Evolutionary conservation across 805 yeast species (phyloP), one percentile per base, ranked within the genome.

Genomic region (Ogataea naganishii): DNA sequence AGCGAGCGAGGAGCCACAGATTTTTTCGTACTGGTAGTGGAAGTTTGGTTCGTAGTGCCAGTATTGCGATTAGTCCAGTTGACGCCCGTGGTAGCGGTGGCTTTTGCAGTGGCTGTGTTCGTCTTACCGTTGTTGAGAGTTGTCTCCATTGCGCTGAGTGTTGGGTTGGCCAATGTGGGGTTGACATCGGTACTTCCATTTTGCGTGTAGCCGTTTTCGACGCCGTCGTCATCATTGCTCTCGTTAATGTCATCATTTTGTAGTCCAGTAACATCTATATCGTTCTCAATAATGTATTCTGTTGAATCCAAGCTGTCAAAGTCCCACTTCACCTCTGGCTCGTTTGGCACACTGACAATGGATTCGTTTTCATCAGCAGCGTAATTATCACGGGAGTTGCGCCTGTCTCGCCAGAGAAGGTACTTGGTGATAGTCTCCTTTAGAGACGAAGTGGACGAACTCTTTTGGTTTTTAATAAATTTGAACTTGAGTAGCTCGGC

Each of bases 401-500:
- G 66, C 41, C 64, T 75, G 53, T 75, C 94, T 53, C 98, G 62
- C 80, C 88, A 81, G 14, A 79, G 43, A 24, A 81, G 56, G 44
- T 82, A 82, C 35, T 83, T 61, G 3, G 81, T 66, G 5, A 92
- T 75, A 15, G 92, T 60, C 48, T 86, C 96, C 37, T 75, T 75
- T 35, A 92, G 56, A 0, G 70, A 55, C 3, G 66, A 29, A 0
- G 85, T 79, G 4, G 86, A 73, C 3, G 69, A 50, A 38, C 65
- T 69, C 40, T 72, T 75, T 49, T 80, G 74, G 26, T 63, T 51
- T 39, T 71, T 72, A 29, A 92, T 70, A 37, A 89, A 80, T 51
- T 72, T 81, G 29, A 86, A 69, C 46, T 79, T 83, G 34, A 74
- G 55, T 26, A 92, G 58, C 24, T 82, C 95, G 27, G 85, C 96